Conservation (phyloP, 2,329 filamentous ascomycete genomes). For the Lasiodiplodia citricola region DNA sequence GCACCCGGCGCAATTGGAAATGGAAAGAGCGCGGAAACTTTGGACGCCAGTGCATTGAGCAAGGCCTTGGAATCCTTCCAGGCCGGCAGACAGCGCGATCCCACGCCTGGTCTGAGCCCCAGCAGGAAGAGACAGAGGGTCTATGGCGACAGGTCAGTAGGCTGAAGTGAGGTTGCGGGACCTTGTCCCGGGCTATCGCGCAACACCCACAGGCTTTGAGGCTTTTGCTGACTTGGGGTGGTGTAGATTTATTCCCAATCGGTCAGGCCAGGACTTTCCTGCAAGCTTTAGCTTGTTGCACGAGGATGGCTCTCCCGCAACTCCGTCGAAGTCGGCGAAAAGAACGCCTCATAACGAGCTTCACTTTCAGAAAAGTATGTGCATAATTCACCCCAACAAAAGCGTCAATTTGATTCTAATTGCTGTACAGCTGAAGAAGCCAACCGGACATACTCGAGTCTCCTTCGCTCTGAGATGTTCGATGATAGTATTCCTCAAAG, state of each 20-base stretch:
- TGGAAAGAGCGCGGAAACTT: slow-evolving; percentile 55
- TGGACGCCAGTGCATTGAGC: slow-evolving; percentile 64
- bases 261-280: slow-evolving; percentile 89
- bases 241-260: slow-evolving; percentile 88
- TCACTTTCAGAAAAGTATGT: slow-evolving; percentile 82
- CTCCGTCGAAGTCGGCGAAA: slow-evolving; percentile 83
- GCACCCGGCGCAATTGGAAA: slow-evolving; percentile 36
- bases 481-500: slow-evolving; percentile 86
- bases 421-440: slow-evolving; percentile 78
- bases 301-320: slow-evolving; percentile 91
- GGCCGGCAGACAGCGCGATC: slow-evolving; percentile 62
- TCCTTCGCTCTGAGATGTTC: slow-evolving; percentile 91
- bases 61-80: slow-evolving; percentile 67
- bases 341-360: slow-evolving; percentile 87
- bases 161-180: not conserved
- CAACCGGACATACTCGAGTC: slow-evolving; percentile 86
- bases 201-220: slow-evolving; percentile 7
- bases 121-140: slow-evolving; percentile 72
- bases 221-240: not conserved
- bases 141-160: slow-evolving; percentile 59
- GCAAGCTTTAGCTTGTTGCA: slow-evolving; percentile 91
- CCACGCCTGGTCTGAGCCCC: slow-evolving; percentile 68
- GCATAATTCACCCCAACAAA: not conserved
- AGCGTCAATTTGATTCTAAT: slow-evolving; percentile 29
- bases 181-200: not conserved